A percentile compares a stretch with the other conserved stretches of the same genome.
phyloP scores from a whole-genome alignment of 2,329 filamentous ascomycete species.

The Aspergillus sp. region DNA sequence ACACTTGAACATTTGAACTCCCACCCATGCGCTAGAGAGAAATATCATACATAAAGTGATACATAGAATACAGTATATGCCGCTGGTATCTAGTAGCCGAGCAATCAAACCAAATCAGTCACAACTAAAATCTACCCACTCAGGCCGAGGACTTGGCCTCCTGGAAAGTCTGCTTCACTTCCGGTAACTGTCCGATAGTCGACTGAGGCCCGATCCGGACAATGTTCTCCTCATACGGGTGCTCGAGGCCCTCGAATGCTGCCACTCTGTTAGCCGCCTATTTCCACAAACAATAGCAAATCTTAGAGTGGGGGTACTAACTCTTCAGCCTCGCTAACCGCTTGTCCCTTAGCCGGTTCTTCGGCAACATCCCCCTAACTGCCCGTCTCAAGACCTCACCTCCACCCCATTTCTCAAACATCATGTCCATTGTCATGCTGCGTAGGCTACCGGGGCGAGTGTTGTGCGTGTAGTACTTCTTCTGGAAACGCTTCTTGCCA shows the following conservation, averaged over 20 bases:
- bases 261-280: slow-evolving; percentile 1
- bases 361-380: slow-evolving; percentile 95
- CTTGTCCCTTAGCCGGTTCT: slow-evolving; percentile 89
- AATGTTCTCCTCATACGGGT: slow-evolving; percentile 90
- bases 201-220: slow-evolving; percentile 66
- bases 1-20: slow-evolving; percentile 21
- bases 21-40: slow-evolving; percentile 43
- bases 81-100: slow-evolving; percentile 15
- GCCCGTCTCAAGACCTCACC: slow-evolving; percentile 88
- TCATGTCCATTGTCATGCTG: slow-evolving; percentile 87
- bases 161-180: slow-evolving; percentile 40
- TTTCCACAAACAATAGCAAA: background rate
- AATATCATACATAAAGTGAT: slow-evolving; percentile 26
- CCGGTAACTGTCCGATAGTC: slow-evolving; percentile 33
- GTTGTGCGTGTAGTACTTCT: slow-evolving; percentile 93
- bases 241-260: slow-evolving; percentile 88
- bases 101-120: slow-evolving; percentile 10
- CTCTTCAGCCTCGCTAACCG: slow-evolving; percentile 82
- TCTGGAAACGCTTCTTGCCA: slow-evolving; percentile 89
- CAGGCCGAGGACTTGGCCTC: slow-evolving; percentile 29
- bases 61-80: slow-evolving; percentile 27
- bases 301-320: slow-evolving; percentile 33
- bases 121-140: background rate
- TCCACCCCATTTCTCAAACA: slow-evolving; percentile 93
- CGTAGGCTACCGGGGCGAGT: slow-evolving; percentile 85